phyloP scores from a whole-genome alignment of 306 rosid genomes.

The Inga laurina region DNA sequence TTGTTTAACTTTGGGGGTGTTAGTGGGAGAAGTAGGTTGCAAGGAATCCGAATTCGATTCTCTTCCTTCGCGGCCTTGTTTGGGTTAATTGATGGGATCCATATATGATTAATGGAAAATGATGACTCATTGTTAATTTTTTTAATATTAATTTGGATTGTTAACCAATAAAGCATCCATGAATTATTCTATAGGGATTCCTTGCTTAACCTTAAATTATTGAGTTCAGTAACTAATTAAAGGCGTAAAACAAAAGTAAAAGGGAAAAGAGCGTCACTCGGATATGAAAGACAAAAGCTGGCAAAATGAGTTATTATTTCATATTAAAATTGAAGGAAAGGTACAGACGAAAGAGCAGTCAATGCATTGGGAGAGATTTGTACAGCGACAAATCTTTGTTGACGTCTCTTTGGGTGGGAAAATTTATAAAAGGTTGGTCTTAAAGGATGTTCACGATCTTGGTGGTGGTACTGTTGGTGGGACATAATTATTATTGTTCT shows the following conservation, averaged over 20 bases:
- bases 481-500: neutral
- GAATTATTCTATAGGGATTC: neutral
- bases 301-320: slow-evolving; percentile 38
- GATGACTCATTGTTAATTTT: neutral
- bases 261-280: neutral
- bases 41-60: slow-evolving; percentile 37
- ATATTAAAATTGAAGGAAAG: slow-evolving; percentile 17
- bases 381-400: slow-evolving; percentile 36
- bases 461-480: neutral
- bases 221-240: neutral
- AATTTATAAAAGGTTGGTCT: slow-evolving; percentile 21
- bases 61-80: neutral
- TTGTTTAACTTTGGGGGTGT: slow-evolving; percentile 17
- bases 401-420: slow-evolving; percentile 35
- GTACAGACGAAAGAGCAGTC: slow-evolving; percentile 22
- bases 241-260: neutral
- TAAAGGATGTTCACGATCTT: slow-evolving; percentile 24
- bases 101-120: slow-evolving; percentile 15
- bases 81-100: neutral
- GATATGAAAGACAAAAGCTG: neutral
- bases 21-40: slow-evolving; percentile 3
- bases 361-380: slow-evolving; percentile 29
- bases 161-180: neutral
- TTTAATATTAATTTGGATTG: neutral
- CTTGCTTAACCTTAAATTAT: neutral